These are phyloP conservation scores for Talaromyces sp. DNA, from an alignment of 2,329 filamentous ascomycete genomes.

Conservation along the genomic window DNA sequence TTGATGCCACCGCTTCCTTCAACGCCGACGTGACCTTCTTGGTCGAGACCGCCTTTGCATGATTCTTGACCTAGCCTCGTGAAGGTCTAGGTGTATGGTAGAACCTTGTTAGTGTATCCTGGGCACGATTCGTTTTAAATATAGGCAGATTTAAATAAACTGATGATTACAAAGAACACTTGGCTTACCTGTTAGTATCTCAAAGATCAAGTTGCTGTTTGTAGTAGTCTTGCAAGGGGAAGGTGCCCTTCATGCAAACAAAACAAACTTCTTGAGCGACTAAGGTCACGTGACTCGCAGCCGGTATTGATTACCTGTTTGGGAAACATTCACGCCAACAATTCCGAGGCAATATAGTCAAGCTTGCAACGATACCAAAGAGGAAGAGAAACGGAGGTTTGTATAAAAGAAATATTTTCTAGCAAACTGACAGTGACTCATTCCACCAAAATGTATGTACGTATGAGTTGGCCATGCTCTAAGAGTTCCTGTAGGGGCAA, in stretches of 20 bases:
- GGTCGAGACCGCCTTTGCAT: constrained; percentile 9
- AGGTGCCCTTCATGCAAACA: background rate
- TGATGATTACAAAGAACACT: too few species aligned
- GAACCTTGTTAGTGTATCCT: background rate
- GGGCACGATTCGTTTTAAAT: background rate
- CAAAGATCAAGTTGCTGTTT: background rate
- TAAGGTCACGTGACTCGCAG: background rate
- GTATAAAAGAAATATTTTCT: background rate
- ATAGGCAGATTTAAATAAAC: background rate
- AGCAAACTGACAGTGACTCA: background rate
- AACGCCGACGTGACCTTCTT: constrained; percentile 16
- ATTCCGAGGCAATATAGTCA: background rate
- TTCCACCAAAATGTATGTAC: background rate
- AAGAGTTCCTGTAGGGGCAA: background rate
- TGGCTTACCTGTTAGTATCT: background rate
- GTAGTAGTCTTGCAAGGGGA: background rate
- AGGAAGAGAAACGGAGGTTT: background rate
- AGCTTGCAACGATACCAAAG: background rate
- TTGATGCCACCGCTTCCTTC: constrained; percentile 11
- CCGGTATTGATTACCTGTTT: background rate
- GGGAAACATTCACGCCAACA: background rate
- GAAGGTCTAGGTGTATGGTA: background rate
- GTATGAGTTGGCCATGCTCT: background rate
- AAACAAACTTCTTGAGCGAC: background rate
- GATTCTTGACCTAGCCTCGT: background rate